A percentile compares a stretch with the other conserved stretches of the same genome.
phyloP scores from a whole-genome alignment of 371 early-diverging fungal genomes.

The Chytridium lagenaria region DNA sequence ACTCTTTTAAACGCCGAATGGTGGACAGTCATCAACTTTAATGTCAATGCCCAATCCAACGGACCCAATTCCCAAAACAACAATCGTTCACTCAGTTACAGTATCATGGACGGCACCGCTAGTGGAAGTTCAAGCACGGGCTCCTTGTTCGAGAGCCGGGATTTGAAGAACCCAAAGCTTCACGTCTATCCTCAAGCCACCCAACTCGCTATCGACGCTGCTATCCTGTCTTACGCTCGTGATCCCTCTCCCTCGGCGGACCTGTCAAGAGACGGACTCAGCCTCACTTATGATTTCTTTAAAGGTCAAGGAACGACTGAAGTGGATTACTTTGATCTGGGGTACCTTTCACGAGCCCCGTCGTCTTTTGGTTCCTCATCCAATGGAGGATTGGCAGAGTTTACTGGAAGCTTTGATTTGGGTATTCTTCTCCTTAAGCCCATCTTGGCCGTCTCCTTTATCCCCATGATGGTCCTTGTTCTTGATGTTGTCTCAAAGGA shows the following conservation, averaged over 20 bases:
- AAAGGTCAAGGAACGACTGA: conserved; percentile 12
- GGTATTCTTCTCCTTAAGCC: conserved; percentile 17
- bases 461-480: conserved; percentile 33
- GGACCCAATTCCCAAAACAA: neutral
- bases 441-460: conserved; percentile 24
- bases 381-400: neutral
- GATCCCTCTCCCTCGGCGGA: conserved; percentile 5
- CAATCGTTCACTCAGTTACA: neutral
- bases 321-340: neutral
- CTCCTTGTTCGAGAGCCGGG: neutral
- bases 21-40: conserved; percentile 13
- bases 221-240: conserved; percentile 29
- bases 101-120: neutral
- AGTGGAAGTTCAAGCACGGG: conserved; percentile 1
- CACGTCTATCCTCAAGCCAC: conserved; percentile 12
- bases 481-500: conserved; percentile 34
- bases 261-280: neutral
- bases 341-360: neutral
- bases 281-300: conserved; percentile 24
- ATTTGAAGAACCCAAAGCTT: neutral
- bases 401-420: neutral
- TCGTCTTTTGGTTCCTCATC: neutral
- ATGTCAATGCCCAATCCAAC: neutral
- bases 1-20: neutral
- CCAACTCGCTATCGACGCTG: conserved; percentile 37